phyloP scores from a whole-genome alignment of 1,284 basidiomycete genomes.

The Ceratobasidium theobromae region DNA sequence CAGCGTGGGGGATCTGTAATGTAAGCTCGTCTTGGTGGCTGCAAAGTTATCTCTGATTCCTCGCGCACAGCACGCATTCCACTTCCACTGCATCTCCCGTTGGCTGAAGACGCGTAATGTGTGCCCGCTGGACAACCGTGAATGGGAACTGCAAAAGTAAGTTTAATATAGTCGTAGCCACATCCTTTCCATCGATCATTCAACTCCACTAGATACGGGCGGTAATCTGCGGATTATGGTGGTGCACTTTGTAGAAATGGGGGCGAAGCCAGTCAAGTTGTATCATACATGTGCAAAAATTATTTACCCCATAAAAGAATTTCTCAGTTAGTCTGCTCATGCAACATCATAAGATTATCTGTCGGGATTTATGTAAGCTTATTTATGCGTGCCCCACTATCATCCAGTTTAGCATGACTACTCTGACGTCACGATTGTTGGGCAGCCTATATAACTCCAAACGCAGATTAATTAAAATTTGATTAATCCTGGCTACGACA shows the following conservation, averaged over 20 bases:
- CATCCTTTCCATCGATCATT: not conserved
- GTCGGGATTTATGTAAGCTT: constrained; percentile 20
- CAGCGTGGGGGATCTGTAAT: constrained; percentile 99
- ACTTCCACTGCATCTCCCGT: constrained; percentile 99
- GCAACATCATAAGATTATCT: too few species aligned
- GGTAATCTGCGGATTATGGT: not conserved
- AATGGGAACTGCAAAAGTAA: constrained; percentile 93
- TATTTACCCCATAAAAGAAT: not conserved
- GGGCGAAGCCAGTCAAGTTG: not conserved
- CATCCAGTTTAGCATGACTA: not conserved
- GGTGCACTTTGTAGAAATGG: not conserved
- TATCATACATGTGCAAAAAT: not conserved
- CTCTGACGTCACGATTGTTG: constrained; percentile 13
- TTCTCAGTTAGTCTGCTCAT: too few species aligned
- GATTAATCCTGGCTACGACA: not conserved
- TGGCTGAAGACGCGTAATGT: constrained; percentile 99
- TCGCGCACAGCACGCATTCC: constrained; percentile 86
- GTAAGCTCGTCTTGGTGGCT: constrained; percentile 51
- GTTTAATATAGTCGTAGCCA: constrained; percentile 40
- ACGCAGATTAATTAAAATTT: not conserved
- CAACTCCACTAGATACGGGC: constrained; percentile 12
- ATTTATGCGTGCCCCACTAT: not conserved
- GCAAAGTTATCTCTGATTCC: not conserved
- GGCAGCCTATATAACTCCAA: not conserved
- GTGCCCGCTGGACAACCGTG: constrained; percentile 96